A percentile compares a stretch with the other conserved stretches of the same genome.
Conservation (phyloP, 1,139 yeast genomes). For the Starmera stellimalicola region DNA sequence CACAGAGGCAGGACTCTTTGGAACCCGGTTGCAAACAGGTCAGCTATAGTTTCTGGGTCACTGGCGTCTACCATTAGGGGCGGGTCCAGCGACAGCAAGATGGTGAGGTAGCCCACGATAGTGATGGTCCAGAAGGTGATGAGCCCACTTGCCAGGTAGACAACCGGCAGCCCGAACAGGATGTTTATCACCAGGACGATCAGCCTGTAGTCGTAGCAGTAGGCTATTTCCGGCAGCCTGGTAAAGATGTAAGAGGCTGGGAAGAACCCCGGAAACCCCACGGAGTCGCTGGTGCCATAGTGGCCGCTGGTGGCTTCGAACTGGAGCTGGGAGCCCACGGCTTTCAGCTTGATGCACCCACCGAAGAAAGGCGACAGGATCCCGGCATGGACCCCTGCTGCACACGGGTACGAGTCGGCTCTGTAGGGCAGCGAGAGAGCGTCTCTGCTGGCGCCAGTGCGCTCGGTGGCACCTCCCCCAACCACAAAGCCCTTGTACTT, state of each 20-base stretch:
- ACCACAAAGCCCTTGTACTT: slow-evolving; percentile 67
- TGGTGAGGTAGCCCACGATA: slow-evolving; percentile 80
- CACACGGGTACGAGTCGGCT: slow-evolving; percentile 85
- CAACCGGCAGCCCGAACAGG: slow-evolving; percentile 48
- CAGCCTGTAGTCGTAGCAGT: slow-evolving; percentile 62
- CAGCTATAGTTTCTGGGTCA: slow-evolving; percentile 44
- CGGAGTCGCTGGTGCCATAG: slow-evolving; percentile 43
- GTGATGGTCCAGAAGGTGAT: slow-evolving; percentile 54
- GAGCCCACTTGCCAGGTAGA: slow-evolving; percentile 44
- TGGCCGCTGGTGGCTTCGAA: slow-evolving; percentile 41
- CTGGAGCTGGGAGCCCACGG: slow-evolving; percentile 40
- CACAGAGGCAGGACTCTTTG: slow-evolving; percentile 69
- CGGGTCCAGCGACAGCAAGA: slow-evolving; percentile 74
- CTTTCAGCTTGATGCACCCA: slow-evolving; percentile 66
- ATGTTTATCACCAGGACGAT: slow-evolving; percentile 49
- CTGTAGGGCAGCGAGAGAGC: slow-evolving; percentile 54
- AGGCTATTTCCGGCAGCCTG: slow-evolving; percentile 24
- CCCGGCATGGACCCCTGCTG: slow-evolving; percentile 86
- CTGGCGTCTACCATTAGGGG: slow-evolving; percentile 52
- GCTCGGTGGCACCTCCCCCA: slow-evolving; percentile 55
- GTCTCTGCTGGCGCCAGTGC: slow-evolving; percentile 12
- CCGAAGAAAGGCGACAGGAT: slow-evolving; percentile 63
- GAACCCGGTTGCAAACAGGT: slow-evolving; percentile 59
- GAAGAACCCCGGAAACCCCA: slow-evolving; percentile 61
- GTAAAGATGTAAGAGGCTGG: slow-evolving; percentile 65